These are phyloP conservation scores for Suillus americanus DNA, from an alignment of 768 basidiomycete genomes.

Conservation along the genomic window DNA sequence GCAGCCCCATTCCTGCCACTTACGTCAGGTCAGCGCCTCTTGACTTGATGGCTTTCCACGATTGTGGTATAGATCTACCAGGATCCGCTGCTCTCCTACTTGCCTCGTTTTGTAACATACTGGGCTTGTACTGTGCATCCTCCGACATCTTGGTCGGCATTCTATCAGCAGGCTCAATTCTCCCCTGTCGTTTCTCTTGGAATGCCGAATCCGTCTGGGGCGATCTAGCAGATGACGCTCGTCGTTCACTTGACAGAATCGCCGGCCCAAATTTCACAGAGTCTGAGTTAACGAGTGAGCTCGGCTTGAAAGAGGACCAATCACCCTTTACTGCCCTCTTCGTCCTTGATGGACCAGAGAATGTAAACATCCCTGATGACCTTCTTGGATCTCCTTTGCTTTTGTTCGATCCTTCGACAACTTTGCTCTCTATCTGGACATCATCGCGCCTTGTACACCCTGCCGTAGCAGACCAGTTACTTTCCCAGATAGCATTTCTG, in stretches of 20 bases:
- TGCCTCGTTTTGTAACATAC: slow-evolving; percentile 20
- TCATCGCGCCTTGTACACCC: slow-evolving; percentile 14
- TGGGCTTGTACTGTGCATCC: slow-evolving; percentile 23
- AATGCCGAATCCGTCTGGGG: slow-evolving; percentile 18
- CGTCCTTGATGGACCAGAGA: slow-evolving; percentile 8
- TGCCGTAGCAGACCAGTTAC: slow-evolving; percentile 14
- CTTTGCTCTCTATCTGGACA: slow-evolving; percentile 16
- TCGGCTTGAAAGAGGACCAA: slow-evolving; percentile 4
- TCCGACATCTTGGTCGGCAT: slow-evolving; percentile 22
- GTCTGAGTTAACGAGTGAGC: neutral
- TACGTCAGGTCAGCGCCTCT: neutral
- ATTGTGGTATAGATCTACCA: slow-evolving; percentile 4
- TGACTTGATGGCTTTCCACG: neutral
- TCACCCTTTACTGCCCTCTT: slow-evolving; percentile 19
- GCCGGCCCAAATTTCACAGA: neutral
- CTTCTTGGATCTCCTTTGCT: slow-evolving; percentile 9
- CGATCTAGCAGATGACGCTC: slow-evolving; percentile 12
- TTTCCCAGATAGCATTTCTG: slow-evolving; percentile 19
- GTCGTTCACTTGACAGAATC: slow-evolving; percentile 7
- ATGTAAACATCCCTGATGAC: neutral
- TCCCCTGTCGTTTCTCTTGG: slow-evolving; percentile 19
- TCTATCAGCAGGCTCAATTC: slow-evolving; percentile 1
- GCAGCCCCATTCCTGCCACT: neutral
- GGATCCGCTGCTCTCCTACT: slow-evolving; percentile 15
- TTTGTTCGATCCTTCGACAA: slow-evolving; percentile 6